A percentile compares a stretch with the other conserved stretches of the same genome.
phyloP scores from a whole-genome alignment of 352 stramenopile species.

The Globisporangium okanoganense region DNA sequence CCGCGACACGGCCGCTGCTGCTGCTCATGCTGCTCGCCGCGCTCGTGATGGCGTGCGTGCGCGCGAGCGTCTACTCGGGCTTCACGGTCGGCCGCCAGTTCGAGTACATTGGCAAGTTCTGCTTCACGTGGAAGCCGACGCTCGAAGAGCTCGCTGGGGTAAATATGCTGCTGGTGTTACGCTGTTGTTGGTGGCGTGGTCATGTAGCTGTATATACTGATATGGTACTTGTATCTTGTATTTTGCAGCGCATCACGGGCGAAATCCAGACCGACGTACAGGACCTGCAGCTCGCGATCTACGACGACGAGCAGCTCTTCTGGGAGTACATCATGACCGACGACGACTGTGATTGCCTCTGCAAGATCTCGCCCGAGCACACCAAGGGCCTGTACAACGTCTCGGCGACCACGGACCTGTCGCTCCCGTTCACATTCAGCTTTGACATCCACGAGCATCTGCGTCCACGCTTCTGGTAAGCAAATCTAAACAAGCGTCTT shows the following conservation, averaged over 20 bases:
- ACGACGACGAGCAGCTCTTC: conserved; percentile 76
- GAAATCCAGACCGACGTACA: conserved; percentile 61
- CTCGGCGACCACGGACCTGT: conserved; percentile 34
- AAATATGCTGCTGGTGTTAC: conserved; percentile 7
- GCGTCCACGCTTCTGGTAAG: conserved; percentile 59
- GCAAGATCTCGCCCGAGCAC: conserved; percentile 66
- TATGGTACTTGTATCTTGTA: not conserved
- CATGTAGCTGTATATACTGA: not conserved
- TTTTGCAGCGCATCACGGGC: conserved; percentile 40
- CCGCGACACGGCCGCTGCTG: not conserved
- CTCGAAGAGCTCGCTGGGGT: conserved; percentile 59
- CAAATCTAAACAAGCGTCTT: not conserved
- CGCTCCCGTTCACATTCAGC: conserved; percentile 52
- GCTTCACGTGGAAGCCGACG: conserved; percentile 61
- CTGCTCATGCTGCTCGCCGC: conserved; percentile 10
- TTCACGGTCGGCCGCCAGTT: conserved; percentile 70
- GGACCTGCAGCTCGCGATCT: conserved; percentile 68
- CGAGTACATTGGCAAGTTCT: conserved; percentile 82
- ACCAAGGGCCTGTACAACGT: conserved; percentile 74
- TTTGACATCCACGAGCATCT: conserved; percentile 65
- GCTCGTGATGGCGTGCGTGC: conserved; percentile 9
- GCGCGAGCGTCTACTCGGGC: conserved; percentile 46
- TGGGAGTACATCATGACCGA: conserved; percentile 76
- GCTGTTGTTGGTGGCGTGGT: no score
- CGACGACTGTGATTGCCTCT: conserved; percentile 54